Evolutionary conservation across 805 yeast species (phyloP).

Genomic region (Candida nemodendra): DNA sequence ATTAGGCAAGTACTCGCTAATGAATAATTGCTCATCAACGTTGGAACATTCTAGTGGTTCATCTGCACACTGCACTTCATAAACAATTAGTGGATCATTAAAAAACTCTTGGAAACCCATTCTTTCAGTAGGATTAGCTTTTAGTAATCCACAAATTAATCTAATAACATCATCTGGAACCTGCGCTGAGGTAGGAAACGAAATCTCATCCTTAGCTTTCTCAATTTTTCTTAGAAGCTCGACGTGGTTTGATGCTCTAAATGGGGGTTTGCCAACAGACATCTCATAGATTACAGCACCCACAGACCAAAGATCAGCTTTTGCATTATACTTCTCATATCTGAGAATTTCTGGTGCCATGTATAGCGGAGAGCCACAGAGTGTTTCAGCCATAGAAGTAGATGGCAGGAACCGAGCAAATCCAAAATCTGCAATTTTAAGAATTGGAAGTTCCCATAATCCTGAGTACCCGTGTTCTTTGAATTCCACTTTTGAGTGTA

Average conservation of each 20-base stretch:
- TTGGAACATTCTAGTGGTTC: constrained; percentile 64
- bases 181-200: constrained; percentile 68
- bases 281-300: constrained; percentile 96
- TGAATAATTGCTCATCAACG: constrained; percentile 76
- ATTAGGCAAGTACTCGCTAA: constrained; percentile 66
- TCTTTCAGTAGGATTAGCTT: constrained; percentile 82
- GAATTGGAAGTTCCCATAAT: constrained; percentile 81
- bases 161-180: constrained; percentile 64
- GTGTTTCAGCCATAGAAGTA: constrained; percentile 92
- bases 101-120: constrained; percentile 89
- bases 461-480: constrained; percentile 64
- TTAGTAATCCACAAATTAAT: constrained; percentile 72
- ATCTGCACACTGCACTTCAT: constrained; percentile 50
- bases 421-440: constrained; percentile 96
- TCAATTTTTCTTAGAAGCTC: constrained; percentile 87
- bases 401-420: constrained; percentile 93
- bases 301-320: constrained; percentile 97
- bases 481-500: constrained; percentile 60
- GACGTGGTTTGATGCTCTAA: constrained; percentile 88
- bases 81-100: constrained; percentile 61
- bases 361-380: constrained; percentile 96
- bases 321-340: constrained; percentile 94
- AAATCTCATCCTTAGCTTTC: constrained; percentile 70
- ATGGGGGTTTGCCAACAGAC: constrained; percentile 96
- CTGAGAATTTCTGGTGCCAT: constrained; percentile 98